Percentiles rank a stretch among this genome's conserved stretches.
Conservation (phyloP, 1,139 yeast genomes). For the Magnusiomyces suaveolens region DNA sequence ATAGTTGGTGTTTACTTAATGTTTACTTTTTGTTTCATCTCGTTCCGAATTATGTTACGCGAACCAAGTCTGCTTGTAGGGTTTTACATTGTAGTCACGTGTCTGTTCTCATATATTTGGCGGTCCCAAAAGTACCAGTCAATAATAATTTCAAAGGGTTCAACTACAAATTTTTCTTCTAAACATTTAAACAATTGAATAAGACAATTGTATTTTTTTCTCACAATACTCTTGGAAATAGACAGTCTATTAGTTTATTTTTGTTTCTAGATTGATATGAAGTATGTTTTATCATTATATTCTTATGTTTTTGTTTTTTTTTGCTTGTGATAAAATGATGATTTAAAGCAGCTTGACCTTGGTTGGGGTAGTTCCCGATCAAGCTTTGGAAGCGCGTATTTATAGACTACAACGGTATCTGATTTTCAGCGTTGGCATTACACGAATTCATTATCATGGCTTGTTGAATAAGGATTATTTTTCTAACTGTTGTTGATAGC, state of each 20-base stretch:
- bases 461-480: background rate
- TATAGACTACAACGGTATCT: constrained; percentile 99
- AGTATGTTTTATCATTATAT: background rate
- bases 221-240: no score
- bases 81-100: background rate
- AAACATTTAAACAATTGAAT: no score
- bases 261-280: no score
- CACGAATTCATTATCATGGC: background rate
- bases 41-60: background rate
- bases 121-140: background rate
- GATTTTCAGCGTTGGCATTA: constrained; percentile 33
- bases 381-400: constrained; percentile 26
- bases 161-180: background rate
- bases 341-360: constrained; percentile 1
- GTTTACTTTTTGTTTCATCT: background rate
- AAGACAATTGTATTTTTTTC: no score
- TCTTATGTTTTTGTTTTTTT: background rate
- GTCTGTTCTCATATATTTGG: background rate
- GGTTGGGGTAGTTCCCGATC: constrained; percentile 6
- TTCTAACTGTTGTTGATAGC: background rate
- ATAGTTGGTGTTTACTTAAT: background rate
- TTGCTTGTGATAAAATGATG: background rate
- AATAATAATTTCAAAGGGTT: background rate
- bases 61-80: background rate
- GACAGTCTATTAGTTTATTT: no score